Conservation (phyloP, 179 eudicot species). For the Vitellaria paradoxa region DNA sequence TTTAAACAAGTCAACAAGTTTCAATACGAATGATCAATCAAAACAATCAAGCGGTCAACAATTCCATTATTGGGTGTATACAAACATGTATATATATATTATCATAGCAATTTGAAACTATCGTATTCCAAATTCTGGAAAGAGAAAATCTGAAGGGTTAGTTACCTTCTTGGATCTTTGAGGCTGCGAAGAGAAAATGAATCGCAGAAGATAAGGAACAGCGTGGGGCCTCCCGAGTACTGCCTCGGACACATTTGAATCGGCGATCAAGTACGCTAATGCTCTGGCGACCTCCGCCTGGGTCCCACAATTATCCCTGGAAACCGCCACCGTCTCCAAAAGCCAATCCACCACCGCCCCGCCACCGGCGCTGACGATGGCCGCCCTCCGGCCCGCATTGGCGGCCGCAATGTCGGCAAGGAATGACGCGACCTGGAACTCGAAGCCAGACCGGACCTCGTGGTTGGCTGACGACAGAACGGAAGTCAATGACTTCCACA, state of each 20-base stretch:
- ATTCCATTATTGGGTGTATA: background rate
- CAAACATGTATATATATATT: no score
- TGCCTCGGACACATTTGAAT: constrained; percentile 55
- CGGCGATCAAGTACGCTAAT: constrained; percentile 89
- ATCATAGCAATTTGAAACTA: background rate
- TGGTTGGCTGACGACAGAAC: constrained; percentile 80
- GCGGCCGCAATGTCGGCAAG: constrained; percentile 98
- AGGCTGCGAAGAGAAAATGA: constrained; percentile 82
- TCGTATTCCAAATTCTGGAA: background rate
- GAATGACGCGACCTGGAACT: constrained; percentile 81
- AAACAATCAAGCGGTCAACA: background rate
- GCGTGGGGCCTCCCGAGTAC: constrained; percentile 76
- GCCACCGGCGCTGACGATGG: constrained; percentile 88
- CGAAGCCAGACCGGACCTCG: constrained; percentile 86
- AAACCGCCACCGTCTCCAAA: constrained; percentile 52
- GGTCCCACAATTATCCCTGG: constrained; percentile 50
- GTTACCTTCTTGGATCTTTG: constrained; percentile 60
- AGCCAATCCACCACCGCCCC: constrained; percentile 92
- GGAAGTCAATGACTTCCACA: constrained; percentile 73
- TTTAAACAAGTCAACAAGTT: background rate
- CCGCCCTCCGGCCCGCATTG: constrained; percentile 65
- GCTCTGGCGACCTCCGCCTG: constrained; percentile 97
- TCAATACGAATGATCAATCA: background rate
- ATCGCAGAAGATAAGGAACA: constrained; percentile 68
- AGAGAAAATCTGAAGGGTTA: background rate